phyloP scores from a whole-genome alignment of 805 yeast genomes.

The Spathaspora hagerdaliae region DNA sequence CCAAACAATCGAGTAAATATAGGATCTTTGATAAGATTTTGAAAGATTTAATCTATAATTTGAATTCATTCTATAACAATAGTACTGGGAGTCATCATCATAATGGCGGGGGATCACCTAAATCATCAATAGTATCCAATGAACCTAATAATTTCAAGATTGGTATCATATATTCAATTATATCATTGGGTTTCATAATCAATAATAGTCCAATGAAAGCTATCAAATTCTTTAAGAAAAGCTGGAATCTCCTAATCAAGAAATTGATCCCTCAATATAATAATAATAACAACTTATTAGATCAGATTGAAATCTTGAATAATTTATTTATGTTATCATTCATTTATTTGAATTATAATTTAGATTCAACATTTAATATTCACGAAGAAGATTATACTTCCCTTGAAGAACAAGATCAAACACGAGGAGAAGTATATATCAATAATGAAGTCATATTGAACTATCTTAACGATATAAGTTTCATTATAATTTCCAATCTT shows the following conservation, averaged over 20 bases:
- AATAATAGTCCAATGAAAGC: conserved; percentile 26
- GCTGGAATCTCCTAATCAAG: conserved; percentile 42
- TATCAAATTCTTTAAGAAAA: conserved; percentile 35
- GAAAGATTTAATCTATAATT: conserved; percentile 18
- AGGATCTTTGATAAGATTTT: conserved; percentile 17
- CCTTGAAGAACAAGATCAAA: conserved; percentile 2
- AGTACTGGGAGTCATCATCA: not conserved
- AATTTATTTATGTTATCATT: conserved; percentile 43
- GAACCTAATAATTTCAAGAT: conserved; percentile 30
- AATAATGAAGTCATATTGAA: conserved; percentile 46
- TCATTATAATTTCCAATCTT: conserved; percentile 37
- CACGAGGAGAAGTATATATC: conserved; percentile 14
- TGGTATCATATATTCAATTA: conserved; percentile 38
- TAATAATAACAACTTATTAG: conserved; percentile 19
- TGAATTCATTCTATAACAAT: conserved; percentile 15
- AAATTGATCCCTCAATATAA: conserved; percentile 31
- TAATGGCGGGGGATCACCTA: not conserved
- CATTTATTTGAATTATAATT: conserved; percentile 38
- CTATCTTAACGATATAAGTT: conserved; percentile 45
- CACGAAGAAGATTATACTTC: not conserved
- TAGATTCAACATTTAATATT: conserved; percentile 13
- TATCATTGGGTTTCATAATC: conserved; percentile 40
- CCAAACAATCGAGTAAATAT: conserved; percentile 9
- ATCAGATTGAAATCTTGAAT: conserved; percentile 39
- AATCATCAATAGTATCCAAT: not conserved